phyloP scores from a whole-genome alignment of 768 basidiomycete genomes.

The Pleurotus cornucopiae region DNA sequence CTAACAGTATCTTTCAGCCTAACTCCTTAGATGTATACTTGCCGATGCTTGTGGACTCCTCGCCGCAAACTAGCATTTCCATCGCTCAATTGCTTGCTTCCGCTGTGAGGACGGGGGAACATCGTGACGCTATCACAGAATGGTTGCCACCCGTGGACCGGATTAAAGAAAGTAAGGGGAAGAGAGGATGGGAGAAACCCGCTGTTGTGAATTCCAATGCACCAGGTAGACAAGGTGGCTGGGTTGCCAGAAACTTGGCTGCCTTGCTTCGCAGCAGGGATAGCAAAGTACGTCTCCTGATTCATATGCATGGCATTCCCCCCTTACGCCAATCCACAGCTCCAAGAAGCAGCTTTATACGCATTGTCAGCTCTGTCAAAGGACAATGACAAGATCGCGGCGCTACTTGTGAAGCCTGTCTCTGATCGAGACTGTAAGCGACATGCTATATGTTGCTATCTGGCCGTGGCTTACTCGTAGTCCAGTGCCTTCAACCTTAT shows the following conservation, averaged over 20 bases:
- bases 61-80: constrained; percentile 37
- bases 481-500: constrained; percentile 34
- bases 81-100: constrained; percentile 58
- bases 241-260: constrained; percentile 53
- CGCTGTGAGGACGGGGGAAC: constrained; percentile 41
- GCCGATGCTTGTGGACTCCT: constrained; percentile 50
- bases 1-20: constrained; percentile 27
- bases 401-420: constrained; percentile 37
- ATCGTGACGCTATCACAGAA: constrained; percentile 48
- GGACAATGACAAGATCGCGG: constrained; percentile 55
- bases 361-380: constrained; percentile 65
- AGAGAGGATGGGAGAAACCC: constrained; percentile 74
- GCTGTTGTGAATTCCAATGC: constrained; percentile 33
- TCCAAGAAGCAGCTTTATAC: constrained; percentile 60
- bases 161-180: constrained; percentile 47
- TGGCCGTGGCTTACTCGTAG: neutral
- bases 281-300: constrained; percentile 38
- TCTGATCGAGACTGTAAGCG: constrained; percentile 35
- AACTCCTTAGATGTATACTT: constrained; percentile 65
- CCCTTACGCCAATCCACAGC: constrained; percentile 26
- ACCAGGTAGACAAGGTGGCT: constrained; percentile 44
- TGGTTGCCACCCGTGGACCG: constrained; percentile 64
- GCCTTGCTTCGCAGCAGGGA: constrained; percentile 47
- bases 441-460: neutral
- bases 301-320: neutral